phyloP scores from a whole-genome alignment of 495 filamentous ascomycete genomes.

The Penicillium goetzii region DNA sequence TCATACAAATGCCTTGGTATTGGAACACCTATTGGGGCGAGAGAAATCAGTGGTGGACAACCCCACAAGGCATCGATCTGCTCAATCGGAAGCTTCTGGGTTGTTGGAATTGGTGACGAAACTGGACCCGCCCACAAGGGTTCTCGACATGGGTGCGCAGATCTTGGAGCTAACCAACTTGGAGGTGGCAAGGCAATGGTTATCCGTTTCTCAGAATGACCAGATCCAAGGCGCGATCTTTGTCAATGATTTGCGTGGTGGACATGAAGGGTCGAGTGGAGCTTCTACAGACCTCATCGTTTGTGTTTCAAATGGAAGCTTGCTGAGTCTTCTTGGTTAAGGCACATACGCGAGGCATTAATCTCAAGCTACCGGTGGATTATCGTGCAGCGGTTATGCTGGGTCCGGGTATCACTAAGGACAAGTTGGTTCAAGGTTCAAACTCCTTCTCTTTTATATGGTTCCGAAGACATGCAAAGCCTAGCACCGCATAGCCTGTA shows the following conservation, averaged over 20 bases:
- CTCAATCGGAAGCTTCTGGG: conserved; percentile 39
- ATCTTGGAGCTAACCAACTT: conserved; percentile 66
- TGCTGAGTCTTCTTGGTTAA: conserved; percentile 79
- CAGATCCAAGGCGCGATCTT: not conserved
- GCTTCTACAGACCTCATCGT: too few relatives aligned
- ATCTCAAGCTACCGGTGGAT: conserved; percentile 63
- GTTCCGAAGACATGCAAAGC: not conserved
- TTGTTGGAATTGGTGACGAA: conserved; percentile 50
- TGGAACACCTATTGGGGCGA: too few relatives aligned
- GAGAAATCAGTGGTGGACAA: conserved; percentile 48
- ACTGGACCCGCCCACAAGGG: conserved; percentile 47
- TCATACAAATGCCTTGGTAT: too few relatives aligned
- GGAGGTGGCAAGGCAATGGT: conserved; percentile 41
- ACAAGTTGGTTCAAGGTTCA: conserved; percentile 74
- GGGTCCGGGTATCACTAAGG: conserved; percentile 69
- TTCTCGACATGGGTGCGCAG: conserved; percentile 77
- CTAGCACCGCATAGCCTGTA: conserved; percentile 54
- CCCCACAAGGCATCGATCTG: conserved; percentile 60
- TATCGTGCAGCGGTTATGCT: conserved; percentile 72
- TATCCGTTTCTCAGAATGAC: conserved; percentile 13
- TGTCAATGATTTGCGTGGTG: conserved; percentile 5
- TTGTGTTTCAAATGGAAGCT: conserved; percentile 56
- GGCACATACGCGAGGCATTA: conserved; percentile 74
- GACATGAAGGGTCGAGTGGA: too few relatives aligned
- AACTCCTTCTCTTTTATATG: not conserved